Base-by-base conservation (phyloP, 1,139 yeast species). In the Candida anutae region DNA sequence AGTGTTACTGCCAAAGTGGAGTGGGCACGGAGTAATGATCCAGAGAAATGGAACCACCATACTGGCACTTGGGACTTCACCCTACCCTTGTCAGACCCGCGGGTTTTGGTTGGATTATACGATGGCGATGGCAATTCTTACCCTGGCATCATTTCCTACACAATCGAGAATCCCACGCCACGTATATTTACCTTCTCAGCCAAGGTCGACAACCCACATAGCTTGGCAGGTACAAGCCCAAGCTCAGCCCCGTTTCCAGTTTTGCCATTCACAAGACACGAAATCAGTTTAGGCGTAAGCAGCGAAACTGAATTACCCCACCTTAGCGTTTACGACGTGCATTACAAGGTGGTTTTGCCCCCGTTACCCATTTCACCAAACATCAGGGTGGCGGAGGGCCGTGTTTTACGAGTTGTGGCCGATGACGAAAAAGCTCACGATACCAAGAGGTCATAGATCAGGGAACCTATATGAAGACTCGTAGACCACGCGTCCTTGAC, bases 131-230 rank as follows among this genome's bases (percentile, higher is more conserved):
- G 38, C 11, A n/a, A 4, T 6, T 10, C 13, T 9, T 16, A 26
- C 38, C 10, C 40, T 34, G 10, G 39, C 57, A 20, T 48, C 46
- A 20, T 50, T 76, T 22, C 56, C 48, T 82, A 74, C 43, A 62
- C 67, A 29, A 46, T 83, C 27, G 94, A 83, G 45, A 83, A 83
- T 43, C 87, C 93, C 6, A 79, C 93, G 0, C 67, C 79, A 4
- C 61, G 79, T 30, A 65, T 77, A 3, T 74, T 83, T 37, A 73
- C 74, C 3, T 83, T 81, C 46, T 62, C 80, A 5, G 65, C 79
- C 0, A 53, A 62, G 13, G 39, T 70, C 29, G 27, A 42, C 5
- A n/a, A n/a, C n/a, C n/a, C n/a, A n/a, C n/a, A n/a, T n/a, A n/a
- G n/a, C n/a, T n/a, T n/a, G n/a, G n/a, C n/a, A n/a, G n/a, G n/a